These are phyloP conservation scores for Brassica juncea DNA, from an alignment of 345 rosid genomes.

Conservation along the genomic window DNA sequence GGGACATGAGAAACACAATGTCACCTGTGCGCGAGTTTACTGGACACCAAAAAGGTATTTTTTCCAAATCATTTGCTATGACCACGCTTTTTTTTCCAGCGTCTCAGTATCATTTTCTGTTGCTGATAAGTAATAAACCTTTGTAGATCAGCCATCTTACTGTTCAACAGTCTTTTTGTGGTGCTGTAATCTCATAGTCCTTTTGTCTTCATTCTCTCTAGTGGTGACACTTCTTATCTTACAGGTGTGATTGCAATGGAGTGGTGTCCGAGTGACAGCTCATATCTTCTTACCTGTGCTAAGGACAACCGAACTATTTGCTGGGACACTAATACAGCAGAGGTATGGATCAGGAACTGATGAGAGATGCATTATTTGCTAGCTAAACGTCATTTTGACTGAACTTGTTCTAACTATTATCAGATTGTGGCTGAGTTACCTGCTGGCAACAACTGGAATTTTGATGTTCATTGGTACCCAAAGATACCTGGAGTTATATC, in stretches of 20 bases:
- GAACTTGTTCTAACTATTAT: slow-evolving; percentile 13
- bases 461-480: slow-evolving; percentile 98
- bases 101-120: background rate
- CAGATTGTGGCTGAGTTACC: slow-evolving; percentile 93
- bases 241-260: slow-evolving; percentile 99
- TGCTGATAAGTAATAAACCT: background rate
- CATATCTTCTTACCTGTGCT: slow-evolving; percentile 97
- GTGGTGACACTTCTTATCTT: slow-evolving; percentile 23
- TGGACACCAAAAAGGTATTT: slow-evolving; percentile 89
- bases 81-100: background rate
- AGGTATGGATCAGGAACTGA: slow-evolving; percentile 51
- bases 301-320: slow-evolving; percentile 98
- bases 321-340: slow-evolving; percentile 92
- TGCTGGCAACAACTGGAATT: slow-evolving; percentile 96
- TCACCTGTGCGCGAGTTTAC: slow-evolving; percentile 84
- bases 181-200: background rate
- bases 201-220: slow-evolving; percentile 28
- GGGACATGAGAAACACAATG: slow-evolving; percentile 97
- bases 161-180: background rate
- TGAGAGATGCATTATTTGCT: background rate
- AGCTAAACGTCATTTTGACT: slow-evolving; percentile 16
- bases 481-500: slow-evolving; percentile 94
- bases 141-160: slow-evolving; percentile 15
- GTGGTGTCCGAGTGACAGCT: slow-evolving; percentile 94
- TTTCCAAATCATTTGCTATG: background rate